These are phyloP conservation scores for Aspergillus baeticus DNA, from an alignment of 495 filamentous ascomycete genomes.

Conservation along the genomic window DNA sequence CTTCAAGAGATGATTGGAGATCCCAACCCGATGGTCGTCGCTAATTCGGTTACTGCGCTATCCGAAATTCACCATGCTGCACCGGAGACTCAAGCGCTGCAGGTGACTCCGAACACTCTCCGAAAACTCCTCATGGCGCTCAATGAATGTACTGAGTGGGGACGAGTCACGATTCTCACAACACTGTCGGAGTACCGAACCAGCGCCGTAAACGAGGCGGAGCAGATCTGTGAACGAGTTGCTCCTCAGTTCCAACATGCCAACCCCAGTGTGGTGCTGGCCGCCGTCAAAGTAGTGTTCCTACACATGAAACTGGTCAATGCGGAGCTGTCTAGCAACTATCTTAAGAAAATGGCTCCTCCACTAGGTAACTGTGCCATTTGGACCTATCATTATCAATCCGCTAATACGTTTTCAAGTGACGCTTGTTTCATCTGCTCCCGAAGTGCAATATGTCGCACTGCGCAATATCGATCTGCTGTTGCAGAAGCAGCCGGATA, in stretches of 20 bases:
- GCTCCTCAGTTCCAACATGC: slow-evolving; percentile 98
- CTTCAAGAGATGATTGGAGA: slow-evolving; percentile 96
- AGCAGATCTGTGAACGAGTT: slow-evolving; percentile 97
- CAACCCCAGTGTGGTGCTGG: slow-evolving; percentile 93
- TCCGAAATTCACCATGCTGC: slow-evolving; percentile 88
- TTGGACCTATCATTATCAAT: neutral
- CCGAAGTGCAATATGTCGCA: slow-evolving; percentile 97
- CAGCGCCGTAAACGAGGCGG: slow-evolving; percentile 86
- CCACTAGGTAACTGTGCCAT: slow-evolving; percentile 66
- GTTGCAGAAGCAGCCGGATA: slow-evolving; percentile 92
- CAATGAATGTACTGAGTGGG: slow-evolving; percentile 99
- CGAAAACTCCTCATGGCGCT: slow-evolving; percentile 96
- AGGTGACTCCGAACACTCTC: slow-evolving; percentile 74
- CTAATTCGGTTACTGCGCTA: slow-evolving; percentile 91
- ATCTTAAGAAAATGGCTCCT: slow-evolving; percentile 97
- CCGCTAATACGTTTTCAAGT: slow-evolving; percentile 50
- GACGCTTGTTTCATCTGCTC: slow-evolving; percentile 90
- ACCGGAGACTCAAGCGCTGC: slow-evolving; percentile 83
- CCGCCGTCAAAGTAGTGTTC: slow-evolving; percentile 97
- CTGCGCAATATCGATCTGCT: slow-evolving; percentile 93
- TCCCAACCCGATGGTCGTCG: slow-evolving; percentile 98
- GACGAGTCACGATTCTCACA: slow-evolving; percentile 89
- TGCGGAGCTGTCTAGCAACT: slow-evolving; percentile 73
- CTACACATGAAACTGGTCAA: slow-evolving; percentile 88
- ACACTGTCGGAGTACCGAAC: slow-evolving; percentile 88